A percentile compares a stretch with the other conserved stretches of the same genome.
Conservation (phyloP, 768 basidiomycete genomes). For the Hortiboletus campestris region DNA sequence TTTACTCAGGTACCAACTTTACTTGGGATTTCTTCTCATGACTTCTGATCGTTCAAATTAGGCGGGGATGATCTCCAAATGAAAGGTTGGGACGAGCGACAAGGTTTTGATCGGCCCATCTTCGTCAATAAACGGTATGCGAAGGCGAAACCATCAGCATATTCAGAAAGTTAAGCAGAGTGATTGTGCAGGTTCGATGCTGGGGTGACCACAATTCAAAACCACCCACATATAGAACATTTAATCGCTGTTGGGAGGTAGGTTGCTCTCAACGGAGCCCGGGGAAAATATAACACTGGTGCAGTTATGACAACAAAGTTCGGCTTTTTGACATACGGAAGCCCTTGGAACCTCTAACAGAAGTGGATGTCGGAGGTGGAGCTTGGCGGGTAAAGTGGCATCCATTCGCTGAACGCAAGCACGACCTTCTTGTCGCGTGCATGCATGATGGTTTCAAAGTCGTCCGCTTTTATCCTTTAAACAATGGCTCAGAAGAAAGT, state of each 20-base stretch:
- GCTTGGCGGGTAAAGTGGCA: constrained; percentile 98
- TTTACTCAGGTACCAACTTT: constrained; percentile 74
- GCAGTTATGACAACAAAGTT: constrained; percentile 81
- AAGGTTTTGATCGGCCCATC: constrained; percentile 54
- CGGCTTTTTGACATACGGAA: constrained; percentile 82
- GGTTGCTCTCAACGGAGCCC: constrained; percentile 8
- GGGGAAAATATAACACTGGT: neutral
- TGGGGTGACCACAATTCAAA: constrained; percentile 89
- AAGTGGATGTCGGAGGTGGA: constrained; percentile 80
- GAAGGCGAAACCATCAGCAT: neutral
- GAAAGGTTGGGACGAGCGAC: constrained; percentile 88
- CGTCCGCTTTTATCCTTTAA: constrained; percentile 33
- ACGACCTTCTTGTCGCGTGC: constrained; percentile 86
- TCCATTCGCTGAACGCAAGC: constrained; percentile 59
- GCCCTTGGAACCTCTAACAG: constrained; percentile 51
- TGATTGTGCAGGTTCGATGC: constrained; percentile 72
- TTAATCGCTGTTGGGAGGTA: constrained; percentile 90
- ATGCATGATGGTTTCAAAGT: constrained; percentile 99
- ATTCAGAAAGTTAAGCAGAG: neutral
- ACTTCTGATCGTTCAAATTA: constrained; percentile 27
- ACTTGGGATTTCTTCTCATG: neutral
- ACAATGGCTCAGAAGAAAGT: neutral
- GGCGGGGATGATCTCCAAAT: constrained; percentile 92
- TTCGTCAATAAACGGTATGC: constrained; percentile 72
- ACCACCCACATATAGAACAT: constrained; percentile 75